phyloP scores from a whole-genome alignment of 306 rosid species.

The Dalbergia oliveri region DNA sequence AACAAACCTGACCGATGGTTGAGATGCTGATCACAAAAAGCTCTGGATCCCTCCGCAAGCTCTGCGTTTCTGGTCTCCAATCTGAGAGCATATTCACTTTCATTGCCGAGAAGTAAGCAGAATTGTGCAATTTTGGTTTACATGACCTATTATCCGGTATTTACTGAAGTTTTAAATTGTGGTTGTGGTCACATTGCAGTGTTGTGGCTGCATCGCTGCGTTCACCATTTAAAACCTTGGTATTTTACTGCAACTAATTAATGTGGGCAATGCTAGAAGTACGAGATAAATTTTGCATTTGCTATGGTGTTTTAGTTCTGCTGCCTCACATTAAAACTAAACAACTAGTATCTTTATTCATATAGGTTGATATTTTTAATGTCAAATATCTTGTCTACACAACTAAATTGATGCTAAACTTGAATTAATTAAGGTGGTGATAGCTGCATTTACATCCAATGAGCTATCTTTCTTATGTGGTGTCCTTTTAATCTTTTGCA shows the following conservation, averaged over 20 bases:
- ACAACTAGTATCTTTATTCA: background rate
- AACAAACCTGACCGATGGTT: constrained; percentile 76
- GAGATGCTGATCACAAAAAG: constrained; percentile 77
- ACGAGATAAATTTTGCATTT: constrained; percentile 15
- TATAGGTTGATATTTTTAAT: too few species aligned
- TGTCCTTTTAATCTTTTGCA: constrained; percentile 59
- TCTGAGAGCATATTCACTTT: constrained; percentile 66
- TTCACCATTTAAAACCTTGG: too few species aligned
- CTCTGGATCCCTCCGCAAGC: constrained; percentile 82
- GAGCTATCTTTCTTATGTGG: constrained; percentile 41
- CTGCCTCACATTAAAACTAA: constrained; percentile 21
- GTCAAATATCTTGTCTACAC: background rate
- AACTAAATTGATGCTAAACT: constrained; percentile 14
- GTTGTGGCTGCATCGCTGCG: too few species aligned
- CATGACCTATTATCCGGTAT: background rate
- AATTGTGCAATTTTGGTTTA: constrained; percentile 16
- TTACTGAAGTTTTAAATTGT: too few species aligned
- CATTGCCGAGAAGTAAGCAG: constrained; percentile 91
- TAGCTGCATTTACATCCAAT: constrained; percentile 23
- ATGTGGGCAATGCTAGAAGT: too few species aligned
- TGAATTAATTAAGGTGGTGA: background rate
- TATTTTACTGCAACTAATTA: background rate
- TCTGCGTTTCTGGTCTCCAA: constrained; percentile 77
- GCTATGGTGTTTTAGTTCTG: background rate
- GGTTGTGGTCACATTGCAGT: too few species aligned